Base-by-base conservation (phyloP, 495 filamentous ascomycete species). In the Cercophora sp. region DNA sequence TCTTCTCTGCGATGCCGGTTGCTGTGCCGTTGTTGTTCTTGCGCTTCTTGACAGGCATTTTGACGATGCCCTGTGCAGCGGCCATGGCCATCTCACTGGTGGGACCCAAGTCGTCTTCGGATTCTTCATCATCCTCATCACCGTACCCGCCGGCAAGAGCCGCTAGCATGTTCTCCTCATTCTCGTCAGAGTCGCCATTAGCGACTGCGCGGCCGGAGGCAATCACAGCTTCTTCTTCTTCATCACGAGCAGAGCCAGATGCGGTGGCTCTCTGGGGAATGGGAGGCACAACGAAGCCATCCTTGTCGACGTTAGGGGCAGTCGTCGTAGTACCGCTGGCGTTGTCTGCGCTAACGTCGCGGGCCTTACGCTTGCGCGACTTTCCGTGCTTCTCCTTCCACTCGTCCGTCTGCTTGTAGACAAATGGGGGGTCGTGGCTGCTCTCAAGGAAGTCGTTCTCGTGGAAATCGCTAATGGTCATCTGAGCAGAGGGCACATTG, bases 391-490 rank as follows among this genome's bases (percentile, higher is more conserved):
- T 81, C 64, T 67, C 79, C 70, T 67, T 72, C 65, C 58, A 78
- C 51, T 79, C 72, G 15, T 70, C 62, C 1, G 70, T 75, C 25
- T 84, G 78, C 53, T 87, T 77, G 55, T 86, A 86, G 61, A 93
- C 86, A 6, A 86, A 83, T 1, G 93, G 93, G 1, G 93, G 94
- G 63, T 95, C 88, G 34, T 86, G 83, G 2, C 71, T 62, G 9
- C 67, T 64, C 27, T 71, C 66, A 37, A 81, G 77, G 26, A 75
- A 73, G 24, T 75, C 64, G 15, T 82, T 80, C 20, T 81, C 84
- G 26, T 89, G 76, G 56, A 97, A 97, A 60, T 96, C 86, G 37
- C 90, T 84, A 4, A 97, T 86, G 0, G 89, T 92, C 59, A 96
- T 73, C 32, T 79, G 78, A 32, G 87, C 84, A 58, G 84, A 88